Evolutionary conservation across 2,329 filamentous ascomycete genomes (phyloP), one percentile per base, ranked within the genome.

Genomic region (Elsinoe perseae): DNA sequence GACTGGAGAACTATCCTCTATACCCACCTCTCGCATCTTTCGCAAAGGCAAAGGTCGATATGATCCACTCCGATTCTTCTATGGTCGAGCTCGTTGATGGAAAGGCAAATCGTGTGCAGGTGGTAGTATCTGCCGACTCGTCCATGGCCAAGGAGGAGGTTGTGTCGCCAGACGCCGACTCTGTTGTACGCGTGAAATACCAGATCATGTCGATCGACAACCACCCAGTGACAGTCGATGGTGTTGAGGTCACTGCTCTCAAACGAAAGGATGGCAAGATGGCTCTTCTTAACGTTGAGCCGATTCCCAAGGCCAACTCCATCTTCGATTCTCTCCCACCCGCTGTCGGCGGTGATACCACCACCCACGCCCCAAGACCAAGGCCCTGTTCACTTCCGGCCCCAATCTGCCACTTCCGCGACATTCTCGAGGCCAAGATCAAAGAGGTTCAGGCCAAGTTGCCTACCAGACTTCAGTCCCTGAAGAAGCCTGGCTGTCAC

Each of bases 181-280:
- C 79, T 57, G 67, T 84, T 2, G 67, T 84, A 54, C 68, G 73
- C 34, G 64, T 86, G 57, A 74, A 80, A 60, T 69, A 86, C 34
- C 75, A 81, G 61, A 77, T 87, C 59, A 75, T 83, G 58, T 77
- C 83, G 65, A 78, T 86, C 23, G 80, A 80, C 57, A 69, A 75
- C 54, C 62, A 69, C 56, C 60, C 60, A 16, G 71, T 73, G 42
- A 81, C 82, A 58, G 68, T 85, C 56, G 70, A 79, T 43, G 75
- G 72, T 25, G 74, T 89, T 57, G 77, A 79, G 44, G 72, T 87
- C 44, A 80, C 79, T 62, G 72, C 88, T 16, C 73, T 89, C 66
- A 80, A 83, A 72, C 80, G 79, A 1, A 73, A 76, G 3, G 70
- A 70, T 14, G 77, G 77, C 55, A 77, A 79, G 50, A 72, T 86